Percentiles rank a stretch among this genome's conserved stretches.
Evolutionary conservation across 164 flowering plant genomes (phyloP).

Genomic region (Macadamia integrifolia): DNA sequence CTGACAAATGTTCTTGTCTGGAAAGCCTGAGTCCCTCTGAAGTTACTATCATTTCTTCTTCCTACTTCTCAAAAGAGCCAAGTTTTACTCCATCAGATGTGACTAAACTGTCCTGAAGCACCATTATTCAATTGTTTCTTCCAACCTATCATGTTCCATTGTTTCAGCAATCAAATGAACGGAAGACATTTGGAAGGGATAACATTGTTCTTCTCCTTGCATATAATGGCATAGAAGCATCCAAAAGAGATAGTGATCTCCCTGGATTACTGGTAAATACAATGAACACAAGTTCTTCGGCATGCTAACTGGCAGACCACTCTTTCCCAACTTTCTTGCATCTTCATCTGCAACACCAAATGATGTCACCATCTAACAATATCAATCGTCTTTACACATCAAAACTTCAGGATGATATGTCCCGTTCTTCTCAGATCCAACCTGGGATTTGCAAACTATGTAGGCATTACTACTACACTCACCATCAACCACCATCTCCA

Average conservation of each 20-base stretch:
- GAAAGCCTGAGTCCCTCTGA: not conserved
- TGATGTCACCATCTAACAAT: slow-evolving; percentile 6
- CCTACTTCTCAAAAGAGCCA: not conserved
- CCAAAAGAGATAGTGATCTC: not conserved
- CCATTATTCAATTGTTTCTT: no score
- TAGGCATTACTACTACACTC: slow-evolving; percentile 18
- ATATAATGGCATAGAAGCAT: no score
- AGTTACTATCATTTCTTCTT: not conserved
- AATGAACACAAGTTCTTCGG: not conserved
- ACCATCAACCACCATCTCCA: slow-evolving; percentile 20
- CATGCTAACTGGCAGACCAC: not conserved
- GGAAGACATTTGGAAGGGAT: not conserved
- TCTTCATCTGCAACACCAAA: not conserved
- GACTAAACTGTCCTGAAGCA: not conserved
- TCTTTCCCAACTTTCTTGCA: not conserved
- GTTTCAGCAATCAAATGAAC: not conserved
- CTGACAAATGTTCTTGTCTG: not conserved
- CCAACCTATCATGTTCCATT: no score
- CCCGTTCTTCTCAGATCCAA: slow-evolving; percentile 15
- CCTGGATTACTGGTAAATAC: not conserved
- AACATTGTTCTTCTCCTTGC: no score
- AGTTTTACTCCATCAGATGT: slow-evolving; percentile 2
- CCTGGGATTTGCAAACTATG: slow-evolving; percentile 17
- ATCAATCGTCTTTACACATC: slow-evolving; percentile 10
- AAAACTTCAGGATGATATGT: slow-evolving; percentile 16